Percentiles rank a stretch among this genome's conserved stretches.
Evolutionary conservation across 257 asterid genomes (phyloP).

Genomic region (Leptodermis oblonga): DNA sequence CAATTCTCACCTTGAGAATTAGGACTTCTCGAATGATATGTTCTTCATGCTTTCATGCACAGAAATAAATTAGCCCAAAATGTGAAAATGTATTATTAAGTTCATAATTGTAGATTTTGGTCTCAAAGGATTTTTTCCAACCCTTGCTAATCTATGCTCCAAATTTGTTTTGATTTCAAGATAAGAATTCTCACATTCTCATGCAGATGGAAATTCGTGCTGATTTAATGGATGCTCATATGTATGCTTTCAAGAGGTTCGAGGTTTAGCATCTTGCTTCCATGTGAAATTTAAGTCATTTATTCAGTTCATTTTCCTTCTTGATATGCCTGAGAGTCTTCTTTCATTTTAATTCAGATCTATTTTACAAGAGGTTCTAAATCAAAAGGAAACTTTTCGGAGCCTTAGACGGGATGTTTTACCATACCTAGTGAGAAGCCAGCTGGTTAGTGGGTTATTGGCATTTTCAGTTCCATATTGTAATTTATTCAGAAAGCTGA

Average conservation of each 20-base stretch:
- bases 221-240: conserved; percentile 97
- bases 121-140: too few species aligned
- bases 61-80: too few species aligned
- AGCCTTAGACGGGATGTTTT: conserved; percentile 86
- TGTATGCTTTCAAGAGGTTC: conserved; percentile 98
- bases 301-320: conserved; percentile 15
- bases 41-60: too few species aligned
- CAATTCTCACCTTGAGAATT: too few species aligned
- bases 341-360: conserved; percentile 42
- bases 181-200: conserved; percentile 14
- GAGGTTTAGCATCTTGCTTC: conserved; percentile 32
- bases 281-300: conserved; percentile 11
- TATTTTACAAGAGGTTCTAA: conserved; percentile 76
- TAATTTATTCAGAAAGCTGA: background rate
- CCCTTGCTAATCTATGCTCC: too few species aligned
- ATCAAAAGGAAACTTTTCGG: conserved; percentile 65
- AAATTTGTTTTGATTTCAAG: too few species aligned
- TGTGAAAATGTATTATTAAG: too few species aligned
- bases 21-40: too few species aligned
- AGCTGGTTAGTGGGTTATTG: conserved; percentile 64
- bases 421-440: conserved; percentile 92
- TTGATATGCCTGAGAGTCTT: conserved; percentile 16
- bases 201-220: conserved; percentile 87
- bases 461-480: conserved; percentile 6
- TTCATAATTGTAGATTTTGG: too few species aligned